phyloP scores from a whole-genome alignment of 805 yeast genomes.

The Pichia membranifaciens region DNA sequence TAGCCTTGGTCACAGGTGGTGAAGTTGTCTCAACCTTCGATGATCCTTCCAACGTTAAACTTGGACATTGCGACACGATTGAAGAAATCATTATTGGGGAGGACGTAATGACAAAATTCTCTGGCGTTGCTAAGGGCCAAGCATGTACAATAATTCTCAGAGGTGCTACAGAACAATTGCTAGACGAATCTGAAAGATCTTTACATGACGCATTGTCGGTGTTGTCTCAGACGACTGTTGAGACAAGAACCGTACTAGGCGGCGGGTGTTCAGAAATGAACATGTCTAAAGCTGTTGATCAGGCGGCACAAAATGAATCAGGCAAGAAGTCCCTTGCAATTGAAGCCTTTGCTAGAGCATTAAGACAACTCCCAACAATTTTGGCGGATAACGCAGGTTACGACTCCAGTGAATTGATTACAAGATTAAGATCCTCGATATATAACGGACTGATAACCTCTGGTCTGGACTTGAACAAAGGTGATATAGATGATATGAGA shows the following conservation, averaged over 20 bases:
- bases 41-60: constrained; percentile 74
- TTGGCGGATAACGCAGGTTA: constrained; percentile 96
- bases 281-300: constrained; percentile 96
- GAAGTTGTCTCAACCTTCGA: constrained; percentile 97
- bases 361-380: constrained; percentile 91
- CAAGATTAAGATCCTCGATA: constrained; percentile 83
- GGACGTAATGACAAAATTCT: constrained; percentile 79
- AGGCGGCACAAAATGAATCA: constrained; percentile 81
- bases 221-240: constrained; percentile 87
- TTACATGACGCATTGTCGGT: constrained; percentile 96
- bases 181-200: constrained; percentile 96
- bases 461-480: constrained; percentile 83
- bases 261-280: constrained; percentile 91
- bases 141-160: constrained; percentile 94
- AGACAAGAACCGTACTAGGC: constrained; percentile 86
- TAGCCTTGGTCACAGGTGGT: constrained; percentile 96
- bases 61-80: constrained; percentile 83
- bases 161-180: constrained; percentile 98
- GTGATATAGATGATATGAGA: constrained; percentile 88
- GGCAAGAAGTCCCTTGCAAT: constrained; percentile 94
- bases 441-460: constrained; percentile 89
- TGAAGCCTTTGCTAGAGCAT: constrained; percentile 89
- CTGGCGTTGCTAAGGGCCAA: constrained; percentile 93
- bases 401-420: constrained; percentile 86
- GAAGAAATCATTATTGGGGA: constrained; percentile 95